These are phyloP conservation scores for Fusarium compactum DNA, from an alignment of 2,329 filamentous ascomycete species.

Conservation along the genomic window DNA sequence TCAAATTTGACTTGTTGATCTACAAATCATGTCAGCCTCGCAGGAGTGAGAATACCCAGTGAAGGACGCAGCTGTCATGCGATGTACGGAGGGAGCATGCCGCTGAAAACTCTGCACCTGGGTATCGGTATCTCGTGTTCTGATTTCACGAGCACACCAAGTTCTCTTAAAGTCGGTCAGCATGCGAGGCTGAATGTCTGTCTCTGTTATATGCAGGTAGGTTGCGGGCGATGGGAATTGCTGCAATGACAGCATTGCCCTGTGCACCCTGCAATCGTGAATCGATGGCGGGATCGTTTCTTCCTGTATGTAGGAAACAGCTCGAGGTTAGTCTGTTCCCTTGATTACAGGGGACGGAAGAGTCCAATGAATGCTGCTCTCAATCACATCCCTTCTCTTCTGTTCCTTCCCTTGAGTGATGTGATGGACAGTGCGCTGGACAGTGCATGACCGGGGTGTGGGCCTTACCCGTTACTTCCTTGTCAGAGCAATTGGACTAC, in stretches of 20 bases:
- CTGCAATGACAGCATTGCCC: constrained; percentile 29
- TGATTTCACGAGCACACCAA: constrained; percentile 32
- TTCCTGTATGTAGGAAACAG: constrained; percentile 25
- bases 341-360: constrained; percentile 16
- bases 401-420: constrained; percentile 6
- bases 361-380: constrained; percentile 9
- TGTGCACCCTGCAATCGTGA: constrained; percentile 32
- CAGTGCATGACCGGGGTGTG: constrained; percentile 33
- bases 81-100: constrained; percentile 39
- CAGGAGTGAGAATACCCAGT: constrained; percentile 31
- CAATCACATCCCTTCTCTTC: constrained; percentile 1
- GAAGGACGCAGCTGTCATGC: constrained; percentile 29
- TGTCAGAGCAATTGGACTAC: constrained; percentile 23
- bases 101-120: constrained; percentile 29
- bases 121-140: constrained; percentile 22
- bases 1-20: constrained; percentile 23
- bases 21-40: constrained; percentile 38
- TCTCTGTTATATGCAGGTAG: background rate
- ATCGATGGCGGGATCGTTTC: constrained; percentile 30
- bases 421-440: constrained; percentile 26
- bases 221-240: constrained; percentile 3
- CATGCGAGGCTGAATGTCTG: constrained; percentile 30
- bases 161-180: constrained; percentile 33
- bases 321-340: constrained; percentile 28
- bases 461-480: constrained; percentile 27